Percentiles rank a stretch among this genome's conserved stretches.
Evolutionary conservation across 2,329 filamentous ascomycete genomes (phyloP).

Genomic region (Chrysoporthe austroafricana): DNA sequence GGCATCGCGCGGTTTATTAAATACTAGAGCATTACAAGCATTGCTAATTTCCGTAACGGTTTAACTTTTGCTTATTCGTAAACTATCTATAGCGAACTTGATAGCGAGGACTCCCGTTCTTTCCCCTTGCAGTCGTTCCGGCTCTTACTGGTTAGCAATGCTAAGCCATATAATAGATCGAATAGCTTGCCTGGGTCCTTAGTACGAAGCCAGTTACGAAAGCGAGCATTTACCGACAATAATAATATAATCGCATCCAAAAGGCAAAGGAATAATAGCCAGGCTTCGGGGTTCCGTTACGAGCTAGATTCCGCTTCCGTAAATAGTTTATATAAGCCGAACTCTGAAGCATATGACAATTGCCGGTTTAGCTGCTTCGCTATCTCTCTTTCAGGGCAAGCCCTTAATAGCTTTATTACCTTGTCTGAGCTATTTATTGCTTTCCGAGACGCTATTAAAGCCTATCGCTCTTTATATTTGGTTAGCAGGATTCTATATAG

Average conservation of each 20-base stretch:
- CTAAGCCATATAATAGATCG: too few relatives aligned
- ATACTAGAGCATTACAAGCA: not conserved
- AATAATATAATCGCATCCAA: too few relatives aligned
- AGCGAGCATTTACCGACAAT: too few relatives aligned
- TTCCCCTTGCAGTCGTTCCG: not conserved
- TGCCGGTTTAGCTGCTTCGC: constrained; percentile 37
- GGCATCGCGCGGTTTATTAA: not conserved
- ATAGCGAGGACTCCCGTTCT: not conserved
- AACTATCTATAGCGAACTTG: not conserved
- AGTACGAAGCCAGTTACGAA: too few relatives aligned
- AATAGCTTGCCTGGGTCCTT: too few relatives aligned
- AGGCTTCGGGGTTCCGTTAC: too few relatives aligned
- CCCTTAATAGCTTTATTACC: constrained; percentile 35
- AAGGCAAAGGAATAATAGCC: too few relatives aligned
- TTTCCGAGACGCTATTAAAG: constrained; percentile 41
- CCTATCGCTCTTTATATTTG: constrained; percentile 40
- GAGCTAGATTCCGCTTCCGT: not conserved
- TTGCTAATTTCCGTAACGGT: not conserved
- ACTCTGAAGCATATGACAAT: constrained; percentile 33
- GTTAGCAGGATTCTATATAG: constrained; percentile 41
- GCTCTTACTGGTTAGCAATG: too few relatives aligned
- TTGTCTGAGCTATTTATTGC: constrained; percentile 40
- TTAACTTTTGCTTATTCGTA: not conserved
- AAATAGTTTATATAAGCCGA: not conserved
- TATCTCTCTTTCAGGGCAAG: constrained; percentile 36